phyloP scores from a whole-genome alignment of 164 flowering plant genomes.

The Piper betle region DNA sequence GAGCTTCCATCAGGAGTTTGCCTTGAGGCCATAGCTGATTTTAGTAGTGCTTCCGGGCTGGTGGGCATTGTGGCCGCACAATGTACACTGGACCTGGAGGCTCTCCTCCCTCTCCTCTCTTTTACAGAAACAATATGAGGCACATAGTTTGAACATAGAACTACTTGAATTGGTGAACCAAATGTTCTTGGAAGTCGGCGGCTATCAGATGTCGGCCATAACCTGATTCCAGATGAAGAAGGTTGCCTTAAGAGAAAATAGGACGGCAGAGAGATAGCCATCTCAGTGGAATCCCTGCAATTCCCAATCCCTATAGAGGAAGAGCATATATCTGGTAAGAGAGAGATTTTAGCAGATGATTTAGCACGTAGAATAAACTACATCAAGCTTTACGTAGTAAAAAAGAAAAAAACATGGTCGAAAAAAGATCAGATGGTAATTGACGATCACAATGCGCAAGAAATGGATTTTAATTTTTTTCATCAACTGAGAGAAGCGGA shows the following conservation, averaged over 20 bases:
- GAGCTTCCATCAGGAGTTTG: conserved; percentile 21
- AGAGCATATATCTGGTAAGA: no score
- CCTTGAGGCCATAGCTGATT: conserved; percentile 19
- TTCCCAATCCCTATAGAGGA: no score
- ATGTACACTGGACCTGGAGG: conserved; percentile 13
- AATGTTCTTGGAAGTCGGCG: conserved; percentile 2
- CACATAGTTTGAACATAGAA: conserved; percentile 14
- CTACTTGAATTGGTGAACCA: conserved; percentile 23
- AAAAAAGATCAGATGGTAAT: no score
- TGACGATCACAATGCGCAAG: no score
- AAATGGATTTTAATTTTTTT: no score
- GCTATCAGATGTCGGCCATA: background rate
- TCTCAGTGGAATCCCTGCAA: no score
- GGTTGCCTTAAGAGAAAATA: background rate
- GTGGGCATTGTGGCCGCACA: conserved; percentile 34
- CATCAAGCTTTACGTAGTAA: no score
- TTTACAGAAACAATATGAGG: conserved; percentile 16
- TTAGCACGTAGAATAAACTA: no score
- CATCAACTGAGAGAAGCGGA: no score
- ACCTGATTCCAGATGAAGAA: background rate
- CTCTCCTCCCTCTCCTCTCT: conserved; percentile 9
- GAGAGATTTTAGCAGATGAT: no score
- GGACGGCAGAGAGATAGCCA: background rate
- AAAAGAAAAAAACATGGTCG: no score
- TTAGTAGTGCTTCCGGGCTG: conserved; percentile 29